These are phyloP conservation scores for Aspergillus indologenus DNA, from an alignment of 495 filamentous ascomycete genomes.

Conservation along the genomic window DNA sequence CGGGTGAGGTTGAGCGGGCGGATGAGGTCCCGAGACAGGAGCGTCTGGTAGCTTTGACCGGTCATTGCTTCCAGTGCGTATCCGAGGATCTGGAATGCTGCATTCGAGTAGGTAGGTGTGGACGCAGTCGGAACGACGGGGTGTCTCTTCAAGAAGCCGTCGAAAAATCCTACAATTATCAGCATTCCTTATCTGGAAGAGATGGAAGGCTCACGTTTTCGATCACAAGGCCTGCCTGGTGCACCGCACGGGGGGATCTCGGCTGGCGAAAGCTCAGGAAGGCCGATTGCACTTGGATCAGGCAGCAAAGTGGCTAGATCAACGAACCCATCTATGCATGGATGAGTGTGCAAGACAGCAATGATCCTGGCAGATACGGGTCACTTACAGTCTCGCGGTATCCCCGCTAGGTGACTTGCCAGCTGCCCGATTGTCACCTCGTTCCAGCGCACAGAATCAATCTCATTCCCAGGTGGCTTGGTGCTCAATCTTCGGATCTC, in stretches of 20 bases:
- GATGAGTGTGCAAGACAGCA: background rate
- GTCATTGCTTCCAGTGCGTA: slow-evolving; percentile 49
- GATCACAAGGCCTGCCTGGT: slow-evolving; percentile 18
- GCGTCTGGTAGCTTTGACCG: slow-evolving; percentile 5
- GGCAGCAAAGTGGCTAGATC: slow-evolving; percentile 5
- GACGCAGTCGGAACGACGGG: slow-evolving; percentile 48
- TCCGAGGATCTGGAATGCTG: slow-evolving; percentile 53
- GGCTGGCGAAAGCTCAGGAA: slow-evolving; percentile 28
- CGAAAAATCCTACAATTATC: slow-evolving; percentile 47
- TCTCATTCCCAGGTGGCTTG: slow-evolving; percentile 26
- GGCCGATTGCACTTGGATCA: slow-evolving; percentile 24
- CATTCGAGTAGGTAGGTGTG: slow-evolving; percentile 59
- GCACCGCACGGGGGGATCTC: slow-evolving; percentile 24
- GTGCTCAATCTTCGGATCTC: slow-evolving; percentile 35
- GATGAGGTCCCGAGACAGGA: slow-evolving; percentile 29
- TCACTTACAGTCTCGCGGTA: slow-evolving; percentile 41
- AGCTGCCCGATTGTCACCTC: slow-evolving; percentile 53
- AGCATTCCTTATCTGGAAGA: slow-evolving; percentile 1
- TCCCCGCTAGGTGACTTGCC: slow-evolving; percentile 51
- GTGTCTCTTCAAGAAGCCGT: slow-evolving; percentile 42
- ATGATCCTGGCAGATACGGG: background rate
- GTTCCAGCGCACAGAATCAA: slow-evolving; percentile 46
- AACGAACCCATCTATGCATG: slow-evolving; percentile 19
- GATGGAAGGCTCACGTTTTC: slow-evolving; percentile 16
- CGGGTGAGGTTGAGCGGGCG: slow-evolving; percentile 37